phyloP scores from a whole-genome alignment of 1,284 basidiomycete species.

The Melanopsichium pennsylvanicum region DNA sequence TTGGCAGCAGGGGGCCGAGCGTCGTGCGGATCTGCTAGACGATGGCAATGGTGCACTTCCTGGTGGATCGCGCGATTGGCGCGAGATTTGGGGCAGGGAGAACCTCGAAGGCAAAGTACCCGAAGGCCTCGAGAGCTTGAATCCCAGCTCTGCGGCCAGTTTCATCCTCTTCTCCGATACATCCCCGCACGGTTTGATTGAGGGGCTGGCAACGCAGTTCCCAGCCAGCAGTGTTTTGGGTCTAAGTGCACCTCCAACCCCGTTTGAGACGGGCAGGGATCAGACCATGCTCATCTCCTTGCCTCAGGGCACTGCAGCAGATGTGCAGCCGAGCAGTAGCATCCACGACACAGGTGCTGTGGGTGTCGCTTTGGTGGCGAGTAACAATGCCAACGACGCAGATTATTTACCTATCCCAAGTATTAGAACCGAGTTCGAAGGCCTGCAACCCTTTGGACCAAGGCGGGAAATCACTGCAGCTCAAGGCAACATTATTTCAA shows the following conservation, averaged over 20 bases:
- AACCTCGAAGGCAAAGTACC: conserved; percentile 52
- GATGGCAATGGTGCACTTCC: conserved; percentile 26
- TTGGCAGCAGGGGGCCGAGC: conserved; percentile 45
- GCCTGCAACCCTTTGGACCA: conserved; percentile 71
- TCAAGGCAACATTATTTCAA: conserved; percentile 80
- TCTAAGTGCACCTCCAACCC: conserved; percentile 78
- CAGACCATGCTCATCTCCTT: conserved; percentile 75
- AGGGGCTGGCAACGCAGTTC: conserved; percentile 69
- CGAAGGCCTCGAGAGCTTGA: conserved; percentile 18
- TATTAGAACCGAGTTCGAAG: conserved; percentile 70
- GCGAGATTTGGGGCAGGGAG: conserved; percentile 56
- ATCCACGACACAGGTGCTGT: conserved; percentile 75
- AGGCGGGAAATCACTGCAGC: conserved; percentile 73
- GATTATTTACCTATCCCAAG: conserved; percentile 46
- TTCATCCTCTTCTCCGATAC: conserved; percentile 75
- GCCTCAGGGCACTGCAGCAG: conserved; percentile 10
- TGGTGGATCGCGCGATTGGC: conserved; percentile 45
- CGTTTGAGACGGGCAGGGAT: conserved; percentile 82
- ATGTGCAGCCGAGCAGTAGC: conserved; percentile 63
- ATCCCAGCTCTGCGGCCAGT: conserved; percentile 66
- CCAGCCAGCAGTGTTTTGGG: conserved; percentile 73
- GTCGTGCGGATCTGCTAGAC: conserved; percentile 45
- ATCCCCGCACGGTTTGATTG: conserved; percentile 73
- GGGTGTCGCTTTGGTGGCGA: conserved; percentile 72
- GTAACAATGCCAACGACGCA: conserved; percentile 15